Base-by-base conservation (phyloP, 176 grass and related monocot genomes). In the Avena sativa region DNA sequence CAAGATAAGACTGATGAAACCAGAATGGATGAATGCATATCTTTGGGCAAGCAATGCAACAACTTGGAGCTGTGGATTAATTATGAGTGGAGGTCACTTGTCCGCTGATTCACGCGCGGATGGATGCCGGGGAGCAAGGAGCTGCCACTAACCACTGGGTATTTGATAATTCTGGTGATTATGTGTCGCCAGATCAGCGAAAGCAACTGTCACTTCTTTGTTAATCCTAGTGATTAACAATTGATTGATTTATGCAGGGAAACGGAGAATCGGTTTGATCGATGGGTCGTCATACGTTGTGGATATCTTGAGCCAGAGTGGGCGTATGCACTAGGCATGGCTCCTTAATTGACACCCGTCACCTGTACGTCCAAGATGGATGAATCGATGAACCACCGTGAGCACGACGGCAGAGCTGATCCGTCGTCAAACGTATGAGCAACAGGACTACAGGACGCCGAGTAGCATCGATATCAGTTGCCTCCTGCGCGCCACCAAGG, bases 111-210 rank as follows among this genome's bases (percentile, higher is more conserved):
- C 12, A 13, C 3, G 47, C 46, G 4, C 51, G 19, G 65, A 76
- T 76, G 48, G 52, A 12, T 61, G 36, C 19, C 73, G 43, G 83
- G 83, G 74, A 43, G 83, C 58, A 21, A 78, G 58, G 73, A 78
- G 62, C 52, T 50, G 8, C 19, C 5, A 38, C 19, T 77, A 9
- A 46, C n/a, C 34, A 47, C 38, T 73, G 50, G 21, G 67, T 23
- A 25, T 59, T 64, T 85, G 72, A 85, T 85, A 64, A 78, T 66
- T 55, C 47, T 5, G 12, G 40, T 55, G 32, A 77, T 76, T 66
- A 85, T 68, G 60, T 55, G 73, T 67, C 1, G 72, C 83, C 83
- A 85, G 26, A 38, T 85, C 73, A 85, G 28, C 20, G 72, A 85
- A 55, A 85, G 83, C 59, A 77, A 19, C 60, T 43, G 8, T 4